A percentile compares a stretch with the other conserved stretches of the same genome.
phyloP scores from a whole-genome alignment of 140 eudicot species.

The Flaveria floridana region DNA sequence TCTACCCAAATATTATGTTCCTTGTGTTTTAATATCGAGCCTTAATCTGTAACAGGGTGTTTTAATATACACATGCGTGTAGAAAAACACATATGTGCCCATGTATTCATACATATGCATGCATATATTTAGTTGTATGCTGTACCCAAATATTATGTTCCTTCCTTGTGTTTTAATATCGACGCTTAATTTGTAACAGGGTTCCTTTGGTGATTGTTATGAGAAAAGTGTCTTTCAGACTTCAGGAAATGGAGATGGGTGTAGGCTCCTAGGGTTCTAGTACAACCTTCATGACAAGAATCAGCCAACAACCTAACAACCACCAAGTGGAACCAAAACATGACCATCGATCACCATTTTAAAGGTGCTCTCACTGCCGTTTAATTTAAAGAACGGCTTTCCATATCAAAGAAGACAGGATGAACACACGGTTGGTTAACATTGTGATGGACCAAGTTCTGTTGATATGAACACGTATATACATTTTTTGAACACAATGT shows the following conservation, averaged over 20 bases:
- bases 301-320: neutral
- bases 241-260: slow-evolving; percentile 19
- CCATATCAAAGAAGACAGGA: neutral
- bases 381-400: slow-evolving; percentile 2
- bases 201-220: neutral
- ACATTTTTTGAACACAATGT: neutral
- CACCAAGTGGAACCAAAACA: neutral
- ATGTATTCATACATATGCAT: neutral
- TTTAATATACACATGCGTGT: neutral
- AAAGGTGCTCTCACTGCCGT: neutral
- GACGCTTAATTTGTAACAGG: slow-evolving; percentile 20
- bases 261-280: neutral
- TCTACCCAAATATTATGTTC: neutral
- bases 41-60: slow-evolving; percentile 22
- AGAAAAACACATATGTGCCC: neutral
- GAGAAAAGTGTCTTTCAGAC: slow-evolving; percentile 14
- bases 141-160: neutral
- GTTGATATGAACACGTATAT: neutral
- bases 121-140: neutral
- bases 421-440: neutral
- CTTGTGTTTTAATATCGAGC: neutral
- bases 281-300: neutral
- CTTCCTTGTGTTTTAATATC: neutral
- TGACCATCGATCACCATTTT: neutral
- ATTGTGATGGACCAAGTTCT: neutral